A percentile compares a stretch with the other conserved stretches of the same genome.
Conservation (phyloP, 352 stramenopile genomes). For the Thalassiosira hispida region DNA sequence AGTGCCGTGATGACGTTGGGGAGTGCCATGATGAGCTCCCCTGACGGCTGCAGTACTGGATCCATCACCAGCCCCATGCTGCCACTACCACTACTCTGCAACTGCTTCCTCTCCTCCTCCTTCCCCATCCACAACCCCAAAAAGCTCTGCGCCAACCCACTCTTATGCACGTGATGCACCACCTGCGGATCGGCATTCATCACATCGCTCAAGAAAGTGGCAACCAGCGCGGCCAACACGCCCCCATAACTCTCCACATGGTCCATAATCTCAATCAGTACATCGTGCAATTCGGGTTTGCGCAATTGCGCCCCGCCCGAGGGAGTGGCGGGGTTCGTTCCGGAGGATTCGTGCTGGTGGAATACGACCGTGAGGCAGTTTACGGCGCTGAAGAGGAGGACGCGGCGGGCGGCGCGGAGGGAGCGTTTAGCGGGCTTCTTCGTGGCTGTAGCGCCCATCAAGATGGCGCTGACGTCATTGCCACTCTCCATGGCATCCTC, state of each 20-base stretch:
- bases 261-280: conserved; percentile 90
- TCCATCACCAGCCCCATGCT: conserved; percentile 40
- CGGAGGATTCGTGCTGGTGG: conserved; percentile 70
- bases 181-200: conserved; percentile 96
- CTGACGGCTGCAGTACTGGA: conserved; percentile 86
- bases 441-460: neutral
- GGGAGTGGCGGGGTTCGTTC: conserved; percentile 28
- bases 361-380: conserved; percentile 86
- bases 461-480: neutral
- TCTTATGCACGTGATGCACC: conserved; percentile 93
- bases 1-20: conserved; percentile 93
- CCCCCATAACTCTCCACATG: conserved; percentile 92
- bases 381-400: conserved; percentile 82
- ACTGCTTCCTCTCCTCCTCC: no score
- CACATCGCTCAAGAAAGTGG: conserved; percentile 93
- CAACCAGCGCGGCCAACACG: conserved; percentile 90
- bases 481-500: neutral
- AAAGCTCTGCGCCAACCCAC: conserved; percentile 92
- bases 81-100: conserved; percentile 27
- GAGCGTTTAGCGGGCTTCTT: neutral
- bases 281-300: conserved; percentile 88
- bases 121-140: conserved; percentile 90
- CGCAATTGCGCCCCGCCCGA: conserved; percentile 69
- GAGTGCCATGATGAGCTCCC: conserved; percentile 93
- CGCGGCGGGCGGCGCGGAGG: conserved; percentile 59